phyloP scores from a whole-genome alignment of 2,329 filamentous ascomycete species.

The Aquanectria penicillioides region DNA sequence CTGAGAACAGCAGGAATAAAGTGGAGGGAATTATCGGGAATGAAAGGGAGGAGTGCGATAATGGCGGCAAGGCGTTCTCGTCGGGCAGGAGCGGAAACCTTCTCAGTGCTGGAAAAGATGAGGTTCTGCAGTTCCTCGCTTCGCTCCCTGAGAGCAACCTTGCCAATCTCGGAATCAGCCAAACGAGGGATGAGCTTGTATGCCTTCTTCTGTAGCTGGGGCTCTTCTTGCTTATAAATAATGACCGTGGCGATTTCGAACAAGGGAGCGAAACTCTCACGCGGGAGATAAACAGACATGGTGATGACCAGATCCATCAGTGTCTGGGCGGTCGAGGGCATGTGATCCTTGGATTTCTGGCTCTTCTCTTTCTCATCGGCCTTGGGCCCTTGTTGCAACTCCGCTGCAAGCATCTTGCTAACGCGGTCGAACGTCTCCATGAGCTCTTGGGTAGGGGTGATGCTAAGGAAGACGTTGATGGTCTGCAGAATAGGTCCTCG shows the following conservation, averaged over 20 bases:
- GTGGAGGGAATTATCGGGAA: slow-evolving; percentile 82
- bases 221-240: slow-evolving; percentile 82
- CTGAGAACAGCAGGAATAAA: slow-evolving; percentile 93
- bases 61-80: slow-evolving; percentile 88
- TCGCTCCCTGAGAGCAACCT: slow-evolving; percentile 78
- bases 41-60: slow-evolving; percentile 79
- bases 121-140: slow-evolving; percentile 84
- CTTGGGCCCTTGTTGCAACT: slow-evolving; percentile 66
- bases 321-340: slow-evolving; percentile 93
- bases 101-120: slow-evolving; percentile 81
- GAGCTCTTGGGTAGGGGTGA: slow-evolving; percentile 81
- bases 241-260: slow-evolving; percentile 89
- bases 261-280: slow-evolving; percentile 83
- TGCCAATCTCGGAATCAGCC: slow-evolving; percentile 81
- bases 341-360: slow-evolving; percentile 70
- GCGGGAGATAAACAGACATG: slow-evolving; percentile 91
- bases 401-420: slow-evolving; percentile 80
- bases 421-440: slow-evolving; percentile 91
- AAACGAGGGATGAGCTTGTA: slow-evolving; percentile 97
- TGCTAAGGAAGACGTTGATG: slow-evolving; percentile 93
- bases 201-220: slow-evolving; percentile 97
- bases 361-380: slow-evolving; percentile 71
- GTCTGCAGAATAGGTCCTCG: slow-evolving; percentile 91
- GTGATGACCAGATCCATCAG: slow-evolving; percentile 97
- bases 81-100: slow-evolving; percentile 85